Percentiles rank a stretch among this genome's conserved stretches.
Evolutionary conservation across 306 rosid species (phyloP).

Genomic region (Lagenaria siceraria): DNA sequence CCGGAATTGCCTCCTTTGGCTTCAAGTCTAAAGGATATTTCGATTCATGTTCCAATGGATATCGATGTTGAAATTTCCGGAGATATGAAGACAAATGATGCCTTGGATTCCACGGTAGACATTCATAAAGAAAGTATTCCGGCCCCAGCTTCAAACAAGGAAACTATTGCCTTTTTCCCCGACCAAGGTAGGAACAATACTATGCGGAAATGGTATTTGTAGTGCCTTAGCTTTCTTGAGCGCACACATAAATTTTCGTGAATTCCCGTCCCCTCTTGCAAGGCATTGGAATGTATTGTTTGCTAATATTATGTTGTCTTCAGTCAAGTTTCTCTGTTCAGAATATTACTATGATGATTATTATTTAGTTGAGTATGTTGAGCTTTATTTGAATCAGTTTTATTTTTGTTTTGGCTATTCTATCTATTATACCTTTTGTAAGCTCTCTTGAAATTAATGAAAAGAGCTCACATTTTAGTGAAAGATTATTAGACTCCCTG

Average conservation of each 20-base stretch:
- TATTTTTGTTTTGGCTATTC: too few species aligned
- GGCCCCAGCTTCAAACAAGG: constrained; percentile 28
- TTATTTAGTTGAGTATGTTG: too few species aligned
- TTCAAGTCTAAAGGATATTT: constrained; percentile 25
- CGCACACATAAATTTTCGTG: not conserved
- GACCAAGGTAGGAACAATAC: constrained; percentile 45
- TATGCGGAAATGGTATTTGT: not conserved
- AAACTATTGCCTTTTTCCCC: constrained; percentile 16
- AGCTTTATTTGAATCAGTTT: too few species aligned
- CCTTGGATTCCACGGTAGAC: constrained; percentile 18
- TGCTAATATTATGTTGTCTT: not conserved
- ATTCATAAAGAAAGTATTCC: constrained; percentile 8
- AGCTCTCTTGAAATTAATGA: too few species aligned
- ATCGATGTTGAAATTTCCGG: constrained; percentile 15
- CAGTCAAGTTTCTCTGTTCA: not conserved
- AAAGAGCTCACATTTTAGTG: too few species aligned
- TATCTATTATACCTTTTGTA: too few species aligned
- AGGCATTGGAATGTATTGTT: not conserved
- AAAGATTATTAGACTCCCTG: not conserved
- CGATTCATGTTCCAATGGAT: constrained; percentile 18
- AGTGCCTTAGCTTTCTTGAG: not conserved
- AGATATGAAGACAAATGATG: constrained; percentile 22
- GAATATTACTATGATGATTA: too few species aligned
- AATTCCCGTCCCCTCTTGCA: not conserved
- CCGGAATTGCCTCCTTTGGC: constrained; percentile 26